A percentile compares a stretch with the other conserved stretches of the same genome.
These are phyloP conservation scores for Xylaria longipes DNA, from an alignment of 495 filamentous ascomycete species.

Conservation along the genomic window DNA sequence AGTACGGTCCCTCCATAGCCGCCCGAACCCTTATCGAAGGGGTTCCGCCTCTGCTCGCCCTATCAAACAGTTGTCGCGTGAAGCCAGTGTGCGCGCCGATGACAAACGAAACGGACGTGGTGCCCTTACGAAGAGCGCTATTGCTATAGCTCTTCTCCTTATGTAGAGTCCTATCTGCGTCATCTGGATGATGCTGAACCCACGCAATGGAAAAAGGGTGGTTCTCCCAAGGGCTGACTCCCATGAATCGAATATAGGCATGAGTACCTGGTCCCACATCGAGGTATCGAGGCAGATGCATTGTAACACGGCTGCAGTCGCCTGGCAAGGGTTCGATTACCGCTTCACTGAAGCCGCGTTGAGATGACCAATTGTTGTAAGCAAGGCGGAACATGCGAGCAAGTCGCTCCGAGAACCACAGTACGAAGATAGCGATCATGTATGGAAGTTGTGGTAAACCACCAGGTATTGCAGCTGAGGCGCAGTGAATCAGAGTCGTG, in stretches of 20 bases:
- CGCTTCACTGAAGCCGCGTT: slow-evolving; percentile 69
- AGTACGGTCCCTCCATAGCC: slow-evolving; percentile 86
- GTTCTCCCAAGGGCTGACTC: slow-evolving; percentile 78
- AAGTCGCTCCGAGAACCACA: slow-evolving; percentile 81
- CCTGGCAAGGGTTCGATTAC: slow-evolving; percentile 78
- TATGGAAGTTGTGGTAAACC: slow-evolving; percentile 69
- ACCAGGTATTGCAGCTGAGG: slow-evolving; percentile 45
- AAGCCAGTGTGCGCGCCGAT: slow-evolving; percentile 87
- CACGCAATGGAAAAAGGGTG: slow-evolving; percentile 96
- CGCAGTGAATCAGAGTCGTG: slow-evolving; percentile 73
- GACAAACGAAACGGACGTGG: slow-evolving; percentile 73
- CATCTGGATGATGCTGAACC: slow-evolving; percentile 59
- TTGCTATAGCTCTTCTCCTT: slow-evolving; percentile 28
- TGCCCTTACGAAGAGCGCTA: slow-evolving; percentile 39
- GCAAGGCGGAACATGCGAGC: slow-evolving; percentile 71
- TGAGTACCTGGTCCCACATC: slow-evolving; percentile 84
- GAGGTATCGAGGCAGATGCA: slow-evolving; percentile 79
- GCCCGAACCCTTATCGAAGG: slow-evolving; percentile 47
- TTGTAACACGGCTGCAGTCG: slow-evolving; percentile 81
- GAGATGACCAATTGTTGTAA: slow-evolving; percentile 69
- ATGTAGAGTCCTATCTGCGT: slow-evolving; percentile 30
- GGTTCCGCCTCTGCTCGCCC: slow-evolving; percentile 30
- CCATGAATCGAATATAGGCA: slow-evolving; percentile 82
- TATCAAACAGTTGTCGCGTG: slow-evolving; percentile 79
- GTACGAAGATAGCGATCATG: slow-evolving; percentile 67